Evolutionary conservation across 2,329 filamentous ascomycete species (phyloP), one percentile per base, ranked within the genome.

Genomic region (Curvularia spicifera): DNA sequence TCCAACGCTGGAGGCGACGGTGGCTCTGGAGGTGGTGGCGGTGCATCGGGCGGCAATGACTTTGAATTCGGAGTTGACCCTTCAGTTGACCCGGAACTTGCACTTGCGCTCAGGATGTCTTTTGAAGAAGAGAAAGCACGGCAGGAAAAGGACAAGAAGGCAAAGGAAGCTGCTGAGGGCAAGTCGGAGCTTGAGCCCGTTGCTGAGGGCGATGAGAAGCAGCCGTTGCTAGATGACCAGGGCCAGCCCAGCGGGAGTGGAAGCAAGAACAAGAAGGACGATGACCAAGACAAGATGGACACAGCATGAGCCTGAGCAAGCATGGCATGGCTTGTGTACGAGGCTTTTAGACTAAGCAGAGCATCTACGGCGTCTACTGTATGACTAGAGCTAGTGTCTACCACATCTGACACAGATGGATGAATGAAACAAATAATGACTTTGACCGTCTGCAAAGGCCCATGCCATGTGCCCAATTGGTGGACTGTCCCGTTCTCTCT

Each of bases 41-140:
- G 82, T 51, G 80, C 70, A 33, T 62, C 80, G 43, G 84, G 81
- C 56, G 85, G 81, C 33, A 85, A 84, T 55, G 87, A 89, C 61
- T 96, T 92, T 70, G 91, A 93, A 68, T 96, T 96, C 75, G 92
- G 91, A 64, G 91, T 97, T 66, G 95, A 98, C 77, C 93, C 94
- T 13, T 90, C 89, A 53, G 85, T 93, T 71, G 95, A 99, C 74
- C 95, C 95, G 3, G 95, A 99, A 78, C 82, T 99, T 72, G 95
- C 95, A 22, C 86, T 99, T 68, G 95, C 95, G 51, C 82, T 99
- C 75, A 89, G 95, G 64, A 97, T 99, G 92, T 96, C 91, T 78
- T 92, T 96, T 86, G 95, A 99, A 77, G 95, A 99, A 76, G 95
- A 99, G 80, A 96, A 96, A 82, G 93, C 93, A 61, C 84, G 95